These are phyloP conservation scores for Fraxinus cuspidata DNA, from an alignment of 257 asterid species.

Conservation along the genomic window DNA sequence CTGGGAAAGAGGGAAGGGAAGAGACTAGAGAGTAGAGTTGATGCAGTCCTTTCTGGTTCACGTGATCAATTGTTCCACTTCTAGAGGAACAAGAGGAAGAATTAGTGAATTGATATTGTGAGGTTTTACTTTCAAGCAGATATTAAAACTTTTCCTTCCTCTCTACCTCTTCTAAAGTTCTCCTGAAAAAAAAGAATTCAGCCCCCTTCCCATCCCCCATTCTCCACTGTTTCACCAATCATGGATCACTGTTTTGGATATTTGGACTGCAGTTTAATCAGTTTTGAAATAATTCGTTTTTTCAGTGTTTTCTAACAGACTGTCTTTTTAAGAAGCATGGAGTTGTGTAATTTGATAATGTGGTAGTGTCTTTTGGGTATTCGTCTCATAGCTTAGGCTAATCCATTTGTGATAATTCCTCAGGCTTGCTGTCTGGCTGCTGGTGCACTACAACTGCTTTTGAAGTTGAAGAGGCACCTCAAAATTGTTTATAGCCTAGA, in stretches of 20 bases:
- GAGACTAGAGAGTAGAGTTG: background rate
- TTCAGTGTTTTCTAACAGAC: background rate
- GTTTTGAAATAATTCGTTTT: background rate
- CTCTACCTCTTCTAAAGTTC: background rate
- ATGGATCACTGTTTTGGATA: background rate
- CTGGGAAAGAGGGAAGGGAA: background rate
- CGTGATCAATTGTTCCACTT: background rate
- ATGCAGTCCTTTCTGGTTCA: slow-evolving; percentile 14
- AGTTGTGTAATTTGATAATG: background rate
- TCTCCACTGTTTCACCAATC: background rate
- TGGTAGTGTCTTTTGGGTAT: slow-evolving; percentile 2
- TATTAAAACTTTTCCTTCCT: background rate
- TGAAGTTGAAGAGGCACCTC: slow-evolving; percentile 91
- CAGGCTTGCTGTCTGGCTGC: slow-evolving; percentile 88
- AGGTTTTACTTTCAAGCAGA: background rate
- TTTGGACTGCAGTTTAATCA: background rate
- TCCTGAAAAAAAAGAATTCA: background rate
- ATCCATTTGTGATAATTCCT: slow-evolving; percentile 27
- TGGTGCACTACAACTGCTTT: slow-evolving; percentile 85
- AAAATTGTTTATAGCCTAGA: slow-evolving; percentile 82
- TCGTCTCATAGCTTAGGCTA: slow-evolving; percentile 15
- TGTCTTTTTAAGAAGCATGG: background rate
- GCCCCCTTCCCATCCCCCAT: background rate
- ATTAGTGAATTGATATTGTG: background rate
- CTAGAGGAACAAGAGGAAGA: background rate